Evolutionary conservation across 768 basidiomycete genomes (phyloP).

Genomic region (Naganishia friedmannii): DNA sequence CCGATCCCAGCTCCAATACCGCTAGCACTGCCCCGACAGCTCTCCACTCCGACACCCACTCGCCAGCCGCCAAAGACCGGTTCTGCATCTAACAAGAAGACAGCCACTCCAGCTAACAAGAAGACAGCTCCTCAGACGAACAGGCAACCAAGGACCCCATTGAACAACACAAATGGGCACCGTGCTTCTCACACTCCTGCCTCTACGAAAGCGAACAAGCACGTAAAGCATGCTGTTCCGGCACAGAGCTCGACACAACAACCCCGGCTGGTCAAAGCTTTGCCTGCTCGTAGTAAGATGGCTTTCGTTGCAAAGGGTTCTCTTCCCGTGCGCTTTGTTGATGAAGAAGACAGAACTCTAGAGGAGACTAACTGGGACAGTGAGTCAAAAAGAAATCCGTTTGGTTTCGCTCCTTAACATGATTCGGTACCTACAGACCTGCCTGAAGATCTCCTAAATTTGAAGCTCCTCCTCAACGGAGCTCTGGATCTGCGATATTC

Average conservation of each 20-base stretch:
- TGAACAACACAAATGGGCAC: not conserved
- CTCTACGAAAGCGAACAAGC: not conserved
- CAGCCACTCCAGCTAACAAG: not conserved
- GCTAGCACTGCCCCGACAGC: not conserved
- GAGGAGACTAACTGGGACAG: not conserved
- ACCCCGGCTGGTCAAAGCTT: slow-evolving; percentile 1
- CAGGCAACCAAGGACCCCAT: not conserved
- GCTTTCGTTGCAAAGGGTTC: not conserved
- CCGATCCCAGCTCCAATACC: not conserved
- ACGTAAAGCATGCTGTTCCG: not conserved
- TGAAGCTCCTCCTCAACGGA: slow-evolving; percentile 17
- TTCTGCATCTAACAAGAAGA: not conserved
- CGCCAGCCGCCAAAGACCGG: not conserved
- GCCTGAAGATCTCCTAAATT: not conserved
- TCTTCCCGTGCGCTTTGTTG: not conserved
- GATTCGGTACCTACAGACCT: not conserved
- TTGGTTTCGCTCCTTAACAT: not conserved
- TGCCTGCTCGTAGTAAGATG: not conserved
- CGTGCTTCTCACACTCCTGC: not conserved
- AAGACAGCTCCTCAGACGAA: not conserved
- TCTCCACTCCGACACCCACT: slow-evolving; percentile 1
- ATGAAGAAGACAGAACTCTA: not conserved
- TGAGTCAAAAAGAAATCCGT: not conserved
- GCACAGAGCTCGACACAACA: not conserved
- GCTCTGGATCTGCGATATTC: slow-evolving; percentile 15